Percentiles rank a stretch among this genome's conserved stretches.
Evolutionary conservation across 441 rosid species (phyloP).

Genomic region (Erodium texanum): DNA sequence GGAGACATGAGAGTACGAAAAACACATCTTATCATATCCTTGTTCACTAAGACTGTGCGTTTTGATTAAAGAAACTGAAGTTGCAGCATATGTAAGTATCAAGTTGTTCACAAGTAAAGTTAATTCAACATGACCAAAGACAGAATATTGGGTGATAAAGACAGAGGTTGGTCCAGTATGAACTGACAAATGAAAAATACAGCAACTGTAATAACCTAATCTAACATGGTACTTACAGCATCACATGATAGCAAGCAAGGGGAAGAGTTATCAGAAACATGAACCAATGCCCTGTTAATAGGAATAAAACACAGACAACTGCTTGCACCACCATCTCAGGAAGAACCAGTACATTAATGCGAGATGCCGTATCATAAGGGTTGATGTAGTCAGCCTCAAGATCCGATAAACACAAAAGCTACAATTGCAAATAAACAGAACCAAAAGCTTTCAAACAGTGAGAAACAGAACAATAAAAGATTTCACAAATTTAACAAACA

Average conservation of each 20-base stretch:
- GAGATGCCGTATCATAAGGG: slow-evolving; percentile 60
- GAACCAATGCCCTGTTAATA: slow-evolving; percentile 77
- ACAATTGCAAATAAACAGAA: slow-evolving; percentile 6
- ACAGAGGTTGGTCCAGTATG: too few relatives aligned
- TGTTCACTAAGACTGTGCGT: not conserved
- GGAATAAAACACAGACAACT: slow-evolving; percentile 43
- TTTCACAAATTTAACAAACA: not conserved
- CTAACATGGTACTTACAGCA: slow-evolving; percentile 40
- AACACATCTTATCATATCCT: not conserved
- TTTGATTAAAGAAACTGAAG: not conserved
- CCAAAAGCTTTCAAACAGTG: not conserved
- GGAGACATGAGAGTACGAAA: not conserved
- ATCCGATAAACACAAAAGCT: slow-evolving; percentile 72
- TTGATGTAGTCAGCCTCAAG: slow-evolving; percentile 78
- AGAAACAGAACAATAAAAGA: not conserved
- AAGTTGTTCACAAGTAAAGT: not conserved
- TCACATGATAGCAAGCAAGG: slow-evolving; percentile 46
- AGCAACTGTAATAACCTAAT: not conserved
- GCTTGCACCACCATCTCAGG: slow-evolving; percentile 74
- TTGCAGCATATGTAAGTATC: not conserved
- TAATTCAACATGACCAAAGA: too few relatives aligned
- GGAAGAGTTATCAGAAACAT: slow-evolving; percentile 60
- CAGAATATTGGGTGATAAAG: too few relatives aligned
- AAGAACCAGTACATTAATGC: slow-evolving; percentile 52
- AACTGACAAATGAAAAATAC: not conserved